These are phyloP conservation scores for Botryococcus braunii DNA, from an alignment of 163 green algal genomes.

Conservation along the genomic window DNA sequence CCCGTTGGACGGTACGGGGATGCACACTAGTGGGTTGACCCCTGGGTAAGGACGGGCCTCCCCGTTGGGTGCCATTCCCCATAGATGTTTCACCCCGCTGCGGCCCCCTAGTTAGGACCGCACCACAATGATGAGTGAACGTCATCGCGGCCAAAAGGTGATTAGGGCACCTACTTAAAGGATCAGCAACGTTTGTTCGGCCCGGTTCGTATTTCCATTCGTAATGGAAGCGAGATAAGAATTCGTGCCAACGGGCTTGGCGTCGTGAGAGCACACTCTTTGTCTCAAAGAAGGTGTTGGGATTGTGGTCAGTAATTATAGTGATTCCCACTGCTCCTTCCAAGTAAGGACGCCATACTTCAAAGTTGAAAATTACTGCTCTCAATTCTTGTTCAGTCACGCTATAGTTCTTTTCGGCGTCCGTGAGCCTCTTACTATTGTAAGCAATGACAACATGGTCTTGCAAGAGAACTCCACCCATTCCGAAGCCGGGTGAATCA, in stretches of 20 bases:
- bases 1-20: too few species aligned
- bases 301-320: conserved; percentile 30
- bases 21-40: too few species aligned
- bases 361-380: conserved; percentile 22
- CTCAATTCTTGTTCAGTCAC: conserved; percentile 36
- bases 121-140: too few species aligned
- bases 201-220: conserved; percentile 21
- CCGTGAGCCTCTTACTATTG: conserved; percentile 6
- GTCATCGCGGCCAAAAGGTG: neutral
- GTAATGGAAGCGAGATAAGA: conserved; percentile 9
- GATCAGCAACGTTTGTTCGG: conserved; percentile 24
- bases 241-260: conserved; percentile 13
- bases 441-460: conserved; percentile 30
- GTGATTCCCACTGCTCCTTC: conserved; percentile 20
- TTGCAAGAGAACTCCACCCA: conserved; percentile 45
- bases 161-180: conserved; percentile 6
- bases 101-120: too few species aligned
- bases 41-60: too few species aligned
- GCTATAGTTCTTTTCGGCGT: conserved; percentile 27
- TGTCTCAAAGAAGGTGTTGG: conserved; percentile 26
- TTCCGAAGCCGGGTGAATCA: conserved; percentile 25
- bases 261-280: conserved; percentile 10
- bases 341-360: conserved; percentile 38
- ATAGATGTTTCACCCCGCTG: too few species aligned
- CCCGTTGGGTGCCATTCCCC: neutral